Base-by-base conservation (phyloP, 2,329 filamentous ascomycete genomes). In the Colletotrichum higginsianum region DNA sequence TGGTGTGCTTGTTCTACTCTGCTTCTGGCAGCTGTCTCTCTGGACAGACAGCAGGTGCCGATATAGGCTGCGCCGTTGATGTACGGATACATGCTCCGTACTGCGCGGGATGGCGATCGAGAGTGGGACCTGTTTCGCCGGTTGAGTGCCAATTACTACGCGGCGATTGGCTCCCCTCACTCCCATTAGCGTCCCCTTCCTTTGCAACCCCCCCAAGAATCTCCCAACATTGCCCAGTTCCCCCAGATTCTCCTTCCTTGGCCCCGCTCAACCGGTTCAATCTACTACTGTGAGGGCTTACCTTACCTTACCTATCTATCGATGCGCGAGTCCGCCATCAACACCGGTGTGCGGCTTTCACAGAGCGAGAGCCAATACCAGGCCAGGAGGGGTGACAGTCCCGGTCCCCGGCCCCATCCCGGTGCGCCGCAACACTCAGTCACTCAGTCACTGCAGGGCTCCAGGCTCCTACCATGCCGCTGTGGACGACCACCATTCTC, bases 221-320 rank as follows among this genome's bases (percentile, higher is more conserved):
- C 52, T 68, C 68, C 65, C 58, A 71, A 71, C 65, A 30, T 40
- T 15, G 8, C 30, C 30, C 30, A 35, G 30, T 60, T 68, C 64
- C 68, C 68, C 68, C 69, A 69, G 65, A 72, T 72, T 72, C 53
- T 26, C 63, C 55, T 42, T 60, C 35, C 23, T n/a, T 38, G 30
- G 53, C 44, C 35, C 38, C 61, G 11, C 44, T 4, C 57, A 8
- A 23, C 35, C 35, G 35, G 35, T 38, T 38, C 35, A 16, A 16
- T n/a, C 40, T 23, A 9, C 40, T 60, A 18, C 56, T 30, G 23
- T 57, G 18, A 42, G 53, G 3, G n/a, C 26, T 30, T 30, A 6
- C 26, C 26, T 5, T 38, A 38, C 35, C 35, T 11, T 11, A 11
- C 35, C 9, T 38, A 11, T 2, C 35, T 38, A 38, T 8, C 35